A percentile compares a stretch with the other conserved stretches of the same genome.
Evolutionary conservation across 139 green algal species (phyloP).

Genomic region (Chlorella sorokiniana): DNA sequence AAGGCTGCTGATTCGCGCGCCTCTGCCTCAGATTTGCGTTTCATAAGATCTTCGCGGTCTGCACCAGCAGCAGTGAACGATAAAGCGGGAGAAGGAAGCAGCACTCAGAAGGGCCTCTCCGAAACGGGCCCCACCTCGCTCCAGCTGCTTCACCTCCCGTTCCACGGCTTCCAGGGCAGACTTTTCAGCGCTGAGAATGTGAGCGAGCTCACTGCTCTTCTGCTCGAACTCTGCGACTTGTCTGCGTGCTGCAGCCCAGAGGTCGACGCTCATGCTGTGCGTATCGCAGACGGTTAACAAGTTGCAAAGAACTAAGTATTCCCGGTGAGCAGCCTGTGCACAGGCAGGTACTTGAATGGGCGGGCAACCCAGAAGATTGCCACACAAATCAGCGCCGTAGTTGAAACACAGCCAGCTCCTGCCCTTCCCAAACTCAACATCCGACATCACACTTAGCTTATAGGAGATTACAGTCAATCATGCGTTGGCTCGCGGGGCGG

Average conservation of each 20-base stretch:
- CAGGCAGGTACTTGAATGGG: no score
- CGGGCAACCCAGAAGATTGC: no score
- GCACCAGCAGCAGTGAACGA: not conserved
- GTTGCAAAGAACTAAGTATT: no score
- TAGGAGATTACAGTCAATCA: no score
- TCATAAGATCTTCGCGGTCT: not conserved
- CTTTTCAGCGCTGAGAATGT: conserved; percentile 3
- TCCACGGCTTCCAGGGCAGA: conserved; percentile 5
- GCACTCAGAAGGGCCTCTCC: not conserved
- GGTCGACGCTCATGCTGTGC: not conserved
- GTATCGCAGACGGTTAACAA: no score
- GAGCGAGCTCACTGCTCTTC: not conserved
- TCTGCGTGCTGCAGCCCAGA: not conserved
- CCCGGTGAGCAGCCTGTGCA: no score
- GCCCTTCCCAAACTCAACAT: no score
- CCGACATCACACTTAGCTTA: no score
- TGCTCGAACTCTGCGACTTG: conserved; percentile 13
- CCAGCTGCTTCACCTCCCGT: conserved; percentile 17
- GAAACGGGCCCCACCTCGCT: not conserved
- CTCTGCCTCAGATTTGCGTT: not conserved
- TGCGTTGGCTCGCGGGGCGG: no score
- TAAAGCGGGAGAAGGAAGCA: not conserved
- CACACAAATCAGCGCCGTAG: no score
- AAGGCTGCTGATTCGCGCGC: not conserved
- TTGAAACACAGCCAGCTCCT: no score